phyloP scores from a whole-genome alignment of 768 basidiomycete genomes.

The Xerocomus potaroensis region DNA sequence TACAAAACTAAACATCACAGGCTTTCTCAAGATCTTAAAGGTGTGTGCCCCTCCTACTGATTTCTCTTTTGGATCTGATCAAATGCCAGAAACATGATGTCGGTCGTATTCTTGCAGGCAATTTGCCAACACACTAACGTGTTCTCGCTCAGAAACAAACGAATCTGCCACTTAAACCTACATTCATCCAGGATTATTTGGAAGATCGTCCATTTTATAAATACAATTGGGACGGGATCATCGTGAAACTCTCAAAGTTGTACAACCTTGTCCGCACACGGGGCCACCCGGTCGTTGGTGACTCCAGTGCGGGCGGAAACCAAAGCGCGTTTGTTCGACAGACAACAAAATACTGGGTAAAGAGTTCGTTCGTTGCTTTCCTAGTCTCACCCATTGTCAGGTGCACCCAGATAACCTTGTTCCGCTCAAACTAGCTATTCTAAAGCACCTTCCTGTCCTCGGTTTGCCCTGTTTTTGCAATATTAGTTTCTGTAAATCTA shows the following conservation, averaged over 20 bases:
- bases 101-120: constrained; percentile 15
- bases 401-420: constrained; percentile 94
- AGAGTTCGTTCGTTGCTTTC: not conserved
- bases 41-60: constrained; percentile 33
- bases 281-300: constrained; percentile 91
- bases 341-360: constrained; percentile 98
- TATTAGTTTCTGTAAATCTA: not conserved
- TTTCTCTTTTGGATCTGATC: constrained; percentile 5
- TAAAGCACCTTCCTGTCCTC: constrained; percentile 89
- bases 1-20: constrained; percentile 97
- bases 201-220: constrained; percentile 96
- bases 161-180: constrained; percentile 69
- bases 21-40: constrained; percentile 98
- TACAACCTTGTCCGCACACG: constrained; percentile 95
- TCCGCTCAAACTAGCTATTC: constrained; percentile 87
- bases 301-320: constrained; percentile 88
- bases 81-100: constrained; percentile 85
- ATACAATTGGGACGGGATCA: constrained; percentile 93
- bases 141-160: constrained; percentile 91
- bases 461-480: constrained; percentile 46
- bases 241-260: constrained; percentile 91
- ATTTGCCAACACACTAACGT: constrained; percentile 8
- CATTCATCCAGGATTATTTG: constrained; percentile 87
- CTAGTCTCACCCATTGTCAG: constrained; percentile 24
- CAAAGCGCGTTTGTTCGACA: constrained; percentile 98